These are phyloP conservation scores for Quercus tomentella DNA, from an alignment of 331 rosid genomes.

Conservation along the genomic window DNA sequence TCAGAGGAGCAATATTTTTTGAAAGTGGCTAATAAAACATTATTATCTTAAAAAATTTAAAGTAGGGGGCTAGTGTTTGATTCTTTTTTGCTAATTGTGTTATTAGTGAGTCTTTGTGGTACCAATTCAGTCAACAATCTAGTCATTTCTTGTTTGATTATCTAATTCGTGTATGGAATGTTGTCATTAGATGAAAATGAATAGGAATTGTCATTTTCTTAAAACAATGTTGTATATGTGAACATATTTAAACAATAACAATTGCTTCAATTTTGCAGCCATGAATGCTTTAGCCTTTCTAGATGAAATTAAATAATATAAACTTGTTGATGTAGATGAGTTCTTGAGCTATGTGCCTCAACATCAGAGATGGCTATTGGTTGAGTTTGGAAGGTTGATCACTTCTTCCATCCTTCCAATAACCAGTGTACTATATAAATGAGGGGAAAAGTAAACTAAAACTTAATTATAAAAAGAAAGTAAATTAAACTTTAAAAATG, in stretches of 20 bases:
- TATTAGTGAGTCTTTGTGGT: too few relatives aligned
- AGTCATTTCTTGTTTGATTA: background rate
- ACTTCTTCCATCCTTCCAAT: background rate
- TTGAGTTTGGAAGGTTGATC: background rate
- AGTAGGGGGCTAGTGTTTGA: background rate
- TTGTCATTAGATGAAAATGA: background rate
- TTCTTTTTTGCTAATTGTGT: background rate
- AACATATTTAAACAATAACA: background rate
- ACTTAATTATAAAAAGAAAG: too few relatives aligned
- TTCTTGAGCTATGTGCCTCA: background rate
- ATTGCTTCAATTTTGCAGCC: background rate
- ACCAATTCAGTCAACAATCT: background rate
- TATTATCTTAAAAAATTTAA: background rate
- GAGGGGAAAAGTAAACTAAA: background rate
- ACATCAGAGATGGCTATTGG: background rate
- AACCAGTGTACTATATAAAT: background rate
- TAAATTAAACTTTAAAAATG: background rate
- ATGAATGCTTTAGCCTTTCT: background rate
- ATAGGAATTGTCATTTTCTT: background rate
- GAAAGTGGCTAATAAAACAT: background rate
- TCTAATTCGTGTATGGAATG: background rate
- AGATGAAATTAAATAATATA: background rate
- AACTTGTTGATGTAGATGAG: background rate
- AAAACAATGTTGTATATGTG: background rate
- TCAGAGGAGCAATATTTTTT: background rate